phyloP scores from a whole-genome alignment of 306 rosid species.

The Psophocarpus tetragonolobus region DNA sequence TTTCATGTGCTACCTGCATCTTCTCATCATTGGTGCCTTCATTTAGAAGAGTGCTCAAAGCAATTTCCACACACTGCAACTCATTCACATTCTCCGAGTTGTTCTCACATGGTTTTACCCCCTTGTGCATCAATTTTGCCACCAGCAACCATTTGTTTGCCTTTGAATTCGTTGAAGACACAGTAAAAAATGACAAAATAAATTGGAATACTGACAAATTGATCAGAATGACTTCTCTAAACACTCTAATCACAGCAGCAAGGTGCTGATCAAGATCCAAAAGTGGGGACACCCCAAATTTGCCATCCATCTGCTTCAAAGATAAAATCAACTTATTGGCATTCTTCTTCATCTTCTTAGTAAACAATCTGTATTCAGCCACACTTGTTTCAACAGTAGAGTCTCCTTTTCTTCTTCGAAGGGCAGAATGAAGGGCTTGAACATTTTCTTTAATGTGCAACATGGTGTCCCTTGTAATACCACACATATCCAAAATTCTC shows the following conservation, averaged over 20 bases:
- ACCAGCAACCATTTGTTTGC: conserved; percentile 51
- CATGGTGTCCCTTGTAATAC: conserved; percentile 55
- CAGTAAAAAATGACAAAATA: conserved; percentile 47
- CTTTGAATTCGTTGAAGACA: conserved; percentile 39
- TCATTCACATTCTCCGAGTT: conserved; percentile 42
- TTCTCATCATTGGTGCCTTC: conserved; percentile 37
- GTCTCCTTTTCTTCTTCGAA: conserved; percentile 70
- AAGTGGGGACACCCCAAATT: conserved; percentile 36
- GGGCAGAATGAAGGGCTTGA: conserved; percentile 55
- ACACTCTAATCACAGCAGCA: conserved; percentile 37
- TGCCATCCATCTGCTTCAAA: conserved; percentile 50
- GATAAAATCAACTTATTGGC: conserved; percentile 43
- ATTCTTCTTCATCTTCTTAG: conserved; percentile 64
- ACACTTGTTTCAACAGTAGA: conserved; percentile 45
- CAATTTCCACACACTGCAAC: conserved; percentile 46
- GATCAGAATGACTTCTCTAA: conserved; percentile 43
- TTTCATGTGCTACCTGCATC: conserved; percentile 37
- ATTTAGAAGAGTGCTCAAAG: conserved; percentile 27
- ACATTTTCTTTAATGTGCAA: conserved; percentile 57
- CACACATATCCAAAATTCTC: conserved; percentile 62
- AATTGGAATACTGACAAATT: conserved; percentile 45
- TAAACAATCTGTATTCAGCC: conserved; percentile 44
- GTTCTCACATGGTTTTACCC: conserved; percentile 46
- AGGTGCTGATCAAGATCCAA: conserved; percentile 47
- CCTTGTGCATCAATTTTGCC: conserved; percentile 58